phyloP scores from a whole-genome alignment of 345 rosid genomes.

The Alliaria petiolata region DNA sequence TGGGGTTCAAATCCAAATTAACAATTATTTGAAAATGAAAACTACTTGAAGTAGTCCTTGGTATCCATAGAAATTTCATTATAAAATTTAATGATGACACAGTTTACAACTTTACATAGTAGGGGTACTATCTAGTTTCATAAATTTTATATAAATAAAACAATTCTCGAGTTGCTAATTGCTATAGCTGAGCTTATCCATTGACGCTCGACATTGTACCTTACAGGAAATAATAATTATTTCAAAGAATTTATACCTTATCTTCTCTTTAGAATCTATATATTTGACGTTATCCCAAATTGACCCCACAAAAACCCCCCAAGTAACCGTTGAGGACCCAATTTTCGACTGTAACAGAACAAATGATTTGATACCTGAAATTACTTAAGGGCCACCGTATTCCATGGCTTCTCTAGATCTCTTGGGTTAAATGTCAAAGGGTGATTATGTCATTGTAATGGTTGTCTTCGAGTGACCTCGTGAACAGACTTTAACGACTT shows the following conservation, averaged over 20 bases:
- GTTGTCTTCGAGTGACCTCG: neutral
- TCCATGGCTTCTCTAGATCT: neutral
- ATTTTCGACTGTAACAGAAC: constrained; percentile 17
- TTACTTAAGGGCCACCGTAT: constrained; percentile 2
- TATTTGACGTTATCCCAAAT: constrained; percentile 18
- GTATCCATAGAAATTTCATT: neutral
- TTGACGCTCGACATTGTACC: neutral
- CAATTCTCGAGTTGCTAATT: neutral
- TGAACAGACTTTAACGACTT: constrained; percentile 12
- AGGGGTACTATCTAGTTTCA: neutral
- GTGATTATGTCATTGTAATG: neutral
- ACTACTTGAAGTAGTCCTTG: neutral
- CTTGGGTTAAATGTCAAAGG: constrained; percentile 4
- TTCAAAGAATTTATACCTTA: constrained; percentile 23
- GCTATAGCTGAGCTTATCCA: neutral
- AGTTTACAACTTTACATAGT: neutral
- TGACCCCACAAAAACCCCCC: constrained; percentile 19
- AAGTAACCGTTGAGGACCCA: constrained; percentile 23
- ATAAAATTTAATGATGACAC: neutral
- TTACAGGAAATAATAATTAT: neutral
- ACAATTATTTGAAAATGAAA: neutral
- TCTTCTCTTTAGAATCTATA: constrained; percentile 25
- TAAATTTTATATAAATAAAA: neutral
- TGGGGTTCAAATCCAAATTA: neutral
- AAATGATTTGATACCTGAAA: constrained; percentile 6